Base-by-base conservation (phyloP, 140 eudicot genomes). In the Cichorium intybus region DNA sequence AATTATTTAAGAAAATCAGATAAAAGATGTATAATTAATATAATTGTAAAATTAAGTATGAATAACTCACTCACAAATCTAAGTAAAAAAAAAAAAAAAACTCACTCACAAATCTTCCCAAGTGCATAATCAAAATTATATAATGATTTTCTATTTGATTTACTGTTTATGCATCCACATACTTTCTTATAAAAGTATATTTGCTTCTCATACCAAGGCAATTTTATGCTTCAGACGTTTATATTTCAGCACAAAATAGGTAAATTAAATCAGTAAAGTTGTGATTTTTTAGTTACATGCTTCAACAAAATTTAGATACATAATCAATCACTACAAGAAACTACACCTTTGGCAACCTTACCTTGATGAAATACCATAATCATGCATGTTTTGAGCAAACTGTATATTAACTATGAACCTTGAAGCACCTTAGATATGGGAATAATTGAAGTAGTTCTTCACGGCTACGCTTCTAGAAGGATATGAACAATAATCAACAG, bases 391-490 rank as follows among this genome's bases (percentile, higher is more conserved):
- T 37, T 20, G 22, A 68, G 60, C 35, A 60, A 27, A 60, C 56
- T 56, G n/a, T 16, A 56, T 12, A 26, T 63, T 54, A 91, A 83
- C 96, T 87, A 75, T 91, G 97, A 68, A 91, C 96, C 77, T 91
- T 87, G 73, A 91, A 91, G 84, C 95, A 85, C 55, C 39, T 31
- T 22, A 91, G 56, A 74, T 76, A 75, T 0, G 97, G 96, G 68
- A 91, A 91, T 66, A 91, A 35, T 45, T 75, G 86, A 53, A 91
- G 85, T 64, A 91, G 85, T 57, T 91, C 82, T 53, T 78, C 91
- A 31, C 84, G 96, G 77, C 82, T 87, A 37, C 97, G 84, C 70
- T 85, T 87, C 97, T 91, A 62, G 58, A 73, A 67, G 50, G 55
- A 56, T n/a, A 24, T 7, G 11, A 62, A 64, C 50, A 17, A 48